phyloP scores from a whole-genome alignment of 1,284 basidiomycete genomes.

The Trichosporon inkin region DNA sequence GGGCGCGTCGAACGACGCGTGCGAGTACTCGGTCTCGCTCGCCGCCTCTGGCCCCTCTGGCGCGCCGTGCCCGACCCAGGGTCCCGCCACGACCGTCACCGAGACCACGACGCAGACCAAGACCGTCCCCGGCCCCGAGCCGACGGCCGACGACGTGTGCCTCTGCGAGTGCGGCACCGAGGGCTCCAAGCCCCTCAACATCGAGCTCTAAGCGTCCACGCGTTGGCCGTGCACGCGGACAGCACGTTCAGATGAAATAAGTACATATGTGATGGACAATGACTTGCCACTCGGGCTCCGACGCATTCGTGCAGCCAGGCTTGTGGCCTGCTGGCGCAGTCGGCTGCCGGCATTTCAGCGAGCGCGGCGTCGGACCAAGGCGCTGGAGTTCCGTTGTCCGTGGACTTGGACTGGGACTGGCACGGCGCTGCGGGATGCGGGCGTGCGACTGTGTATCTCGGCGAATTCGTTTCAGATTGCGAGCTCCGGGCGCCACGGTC shows the following conservation, averaged over 20 bases:
- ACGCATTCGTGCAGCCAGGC: too few relatives aligned
- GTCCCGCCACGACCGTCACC: background rate
- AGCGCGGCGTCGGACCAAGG: too few relatives aligned
- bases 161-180: slow-evolving; percentile 10
- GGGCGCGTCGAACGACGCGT: slow-evolving; percentile 4
- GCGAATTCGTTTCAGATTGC: slow-evolving; percentile 4
- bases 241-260: background rate
- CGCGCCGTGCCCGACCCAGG: background rate
- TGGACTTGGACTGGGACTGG: too few relatives aligned
- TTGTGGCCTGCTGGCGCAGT: too few relatives aligned
- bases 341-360: too few relatives aligned
- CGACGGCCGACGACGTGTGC: slow-evolving; percentile 8
- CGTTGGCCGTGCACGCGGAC: background rate
- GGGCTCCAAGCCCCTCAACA: slow-evolving; percentile 17
- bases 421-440: background rate
- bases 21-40: slow-evolving; percentile 7
- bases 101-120: slow-evolving; percentile 11
- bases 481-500: background rate
- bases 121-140: background rate
- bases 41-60: background rate
- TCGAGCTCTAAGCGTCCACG: slow-evolving; percentile 11
- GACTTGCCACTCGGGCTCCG: background rate
- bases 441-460: background rate
- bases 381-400: background rate
- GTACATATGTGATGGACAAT: slow-evolving; percentile 1